Conservation (phyloP, 2,329 filamentous ascomycete genomes). For the Chaetomiaceae sp. region DNA sequence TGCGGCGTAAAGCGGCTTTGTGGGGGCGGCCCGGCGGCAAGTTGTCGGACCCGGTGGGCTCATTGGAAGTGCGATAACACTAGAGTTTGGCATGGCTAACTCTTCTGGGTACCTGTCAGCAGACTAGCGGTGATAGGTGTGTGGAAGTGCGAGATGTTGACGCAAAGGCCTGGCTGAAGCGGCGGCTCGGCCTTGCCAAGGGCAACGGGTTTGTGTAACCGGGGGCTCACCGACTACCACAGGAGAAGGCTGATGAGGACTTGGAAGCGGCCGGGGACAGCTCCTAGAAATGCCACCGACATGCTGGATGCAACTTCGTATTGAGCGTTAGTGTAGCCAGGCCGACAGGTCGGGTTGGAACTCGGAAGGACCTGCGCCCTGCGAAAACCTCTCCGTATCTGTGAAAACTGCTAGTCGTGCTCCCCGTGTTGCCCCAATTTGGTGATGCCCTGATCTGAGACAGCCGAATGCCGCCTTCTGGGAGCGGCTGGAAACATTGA, state of each 20-base stretch:
- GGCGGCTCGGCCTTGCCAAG: slow-evolving; percentile 1
- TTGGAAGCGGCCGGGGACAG: background rate
- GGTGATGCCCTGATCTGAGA: background rate
- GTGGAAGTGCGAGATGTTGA: background rate
- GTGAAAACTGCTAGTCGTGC: too few species aligned
- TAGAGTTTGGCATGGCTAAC: background rate
- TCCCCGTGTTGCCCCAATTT: too few species aligned
- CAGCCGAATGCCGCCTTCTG: too few species aligned
- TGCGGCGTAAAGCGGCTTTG: slow-evolving; percentile 7
- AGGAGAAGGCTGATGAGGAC: background rate
- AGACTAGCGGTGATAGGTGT: background rate
- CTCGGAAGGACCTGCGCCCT: background rate
- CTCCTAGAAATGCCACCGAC: background rate
- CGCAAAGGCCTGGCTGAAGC: background rate
- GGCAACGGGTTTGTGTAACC: slow-evolving; percentile 1
- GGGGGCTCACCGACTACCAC: background rate
- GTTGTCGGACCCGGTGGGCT: background rate
- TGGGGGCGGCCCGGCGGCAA: background rate
- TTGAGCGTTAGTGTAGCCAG: background rate
- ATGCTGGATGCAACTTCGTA: background rate
- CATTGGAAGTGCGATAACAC: background rate
- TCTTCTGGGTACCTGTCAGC: background rate
- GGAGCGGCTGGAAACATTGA: too few species aligned
- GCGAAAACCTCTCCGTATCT: too few species aligned
- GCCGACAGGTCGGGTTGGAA: background rate